Percentiles rank a stretch among this genome's conserved stretches.
Conservation (phyloP, 2,329 filamentous ascomycete genomes). For the Sarocladium strictum region DNA sequence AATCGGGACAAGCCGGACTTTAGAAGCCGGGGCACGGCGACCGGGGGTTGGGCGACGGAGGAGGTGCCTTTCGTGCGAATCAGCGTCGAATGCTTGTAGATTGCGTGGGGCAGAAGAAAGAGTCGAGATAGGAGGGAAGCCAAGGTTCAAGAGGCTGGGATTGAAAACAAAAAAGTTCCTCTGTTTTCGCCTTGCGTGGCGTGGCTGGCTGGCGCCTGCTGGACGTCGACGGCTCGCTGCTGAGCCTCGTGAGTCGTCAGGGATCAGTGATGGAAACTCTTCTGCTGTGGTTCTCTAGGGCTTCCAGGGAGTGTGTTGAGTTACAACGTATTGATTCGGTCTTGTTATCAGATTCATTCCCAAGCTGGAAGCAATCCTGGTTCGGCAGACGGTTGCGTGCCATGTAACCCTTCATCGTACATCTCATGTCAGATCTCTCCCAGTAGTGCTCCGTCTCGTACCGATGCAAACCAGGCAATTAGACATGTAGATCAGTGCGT, state of each 20-base stretch:
- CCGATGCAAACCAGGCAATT: background rate
- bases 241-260: too few species aligned
- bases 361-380: background rate
- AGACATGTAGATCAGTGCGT: too few species aligned
- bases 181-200: too few species aligned
- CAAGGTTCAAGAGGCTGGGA: background rate
- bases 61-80: background rate
- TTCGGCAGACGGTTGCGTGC: background rate
- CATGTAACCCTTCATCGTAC: background rate
- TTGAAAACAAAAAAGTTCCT: slow-evolving; percentile 8
- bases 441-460: background rate
- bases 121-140: background rate
- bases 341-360: too few species aligned
- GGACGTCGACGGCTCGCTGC: too few species aligned
- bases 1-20: slow-evolving; percentile 4
- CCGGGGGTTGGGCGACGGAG: background rate
- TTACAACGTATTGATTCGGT: too few species aligned
- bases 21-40: background rate
- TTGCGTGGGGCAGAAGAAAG: background rate
- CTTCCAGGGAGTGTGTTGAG: too few species aligned
- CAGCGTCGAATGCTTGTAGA: background rate
- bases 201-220: too few species aligned
- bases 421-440: background rate
- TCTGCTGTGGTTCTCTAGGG: too few species aligned
- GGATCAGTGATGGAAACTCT: too few species aligned